Evolutionary conservation across 2,329 filamentous ascomycete genomes (phyloP).

Genomic region (Claviceps spartinae): DNA sequence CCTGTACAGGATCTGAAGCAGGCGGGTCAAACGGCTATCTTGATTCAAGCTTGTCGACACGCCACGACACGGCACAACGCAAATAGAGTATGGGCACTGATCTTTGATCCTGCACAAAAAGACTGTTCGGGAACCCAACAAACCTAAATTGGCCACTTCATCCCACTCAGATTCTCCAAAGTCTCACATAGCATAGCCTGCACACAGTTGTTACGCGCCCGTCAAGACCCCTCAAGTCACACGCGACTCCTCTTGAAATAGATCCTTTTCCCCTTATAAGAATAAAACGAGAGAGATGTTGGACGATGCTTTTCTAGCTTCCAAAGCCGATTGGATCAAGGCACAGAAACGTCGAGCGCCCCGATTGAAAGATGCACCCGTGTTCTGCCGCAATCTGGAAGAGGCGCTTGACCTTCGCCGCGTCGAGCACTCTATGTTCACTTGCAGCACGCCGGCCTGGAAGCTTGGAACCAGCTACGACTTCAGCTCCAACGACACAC

Average conservation of each 20-base stretch:
- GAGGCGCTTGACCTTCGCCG: constrained; percentile 17
- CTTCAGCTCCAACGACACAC: constrained; percentile 54
- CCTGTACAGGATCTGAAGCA: no score
- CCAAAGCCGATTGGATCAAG: background rate
- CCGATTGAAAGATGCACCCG: background rate
- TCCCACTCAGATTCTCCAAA: background rate
- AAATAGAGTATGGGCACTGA: no score
- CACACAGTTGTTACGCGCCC: background rate
- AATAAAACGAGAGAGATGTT: no score
- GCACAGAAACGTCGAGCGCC: background rate
- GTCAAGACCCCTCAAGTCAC: background rate
- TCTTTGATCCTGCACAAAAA: no score
- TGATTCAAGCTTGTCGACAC: background rate
- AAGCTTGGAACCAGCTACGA: constrained; percentile 21
- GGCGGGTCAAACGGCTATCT: no score
- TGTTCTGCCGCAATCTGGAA: constrained; percentile 16
- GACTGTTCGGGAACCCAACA: no score
- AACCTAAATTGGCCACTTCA: background rate
- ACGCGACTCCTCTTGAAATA: background rate
- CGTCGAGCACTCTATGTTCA: constrained; percentile 11
- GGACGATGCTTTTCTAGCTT: no score
- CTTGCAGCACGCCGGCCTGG: constrained; percentile 10
- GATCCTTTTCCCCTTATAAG: background rate
- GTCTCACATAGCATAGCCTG: background rate
- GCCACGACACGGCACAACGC: no score